A percentile compares a stretch with the other conserved stretches of the same genome.
Conservation (phyloP, 148 eudicot genomes). For the Dysphania ambrosioides region DNA sequence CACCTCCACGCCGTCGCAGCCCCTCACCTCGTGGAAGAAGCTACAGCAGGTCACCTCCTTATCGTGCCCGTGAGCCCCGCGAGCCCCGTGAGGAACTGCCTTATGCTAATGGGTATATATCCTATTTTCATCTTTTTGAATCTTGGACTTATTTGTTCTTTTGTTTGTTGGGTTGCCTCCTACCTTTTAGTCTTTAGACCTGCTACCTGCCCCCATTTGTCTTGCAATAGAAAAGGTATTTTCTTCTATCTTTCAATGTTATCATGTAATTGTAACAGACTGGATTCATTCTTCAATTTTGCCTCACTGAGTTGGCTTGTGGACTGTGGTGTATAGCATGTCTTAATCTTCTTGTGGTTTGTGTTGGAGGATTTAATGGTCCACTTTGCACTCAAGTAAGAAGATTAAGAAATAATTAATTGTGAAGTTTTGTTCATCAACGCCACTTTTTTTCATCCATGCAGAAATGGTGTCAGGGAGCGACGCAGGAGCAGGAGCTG, state of each 20-base stretch:
- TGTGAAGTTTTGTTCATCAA: not conserved
- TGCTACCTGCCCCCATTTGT: not conserved
- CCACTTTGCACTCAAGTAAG: not conserved
- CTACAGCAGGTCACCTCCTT: constrained; percentile 76
- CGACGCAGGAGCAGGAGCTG: constrained; percentile 94
- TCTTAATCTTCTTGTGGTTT: too few relatives aligned
- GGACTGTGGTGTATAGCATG: not conserved
- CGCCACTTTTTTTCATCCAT: not conserved
- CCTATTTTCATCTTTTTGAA: not conserved
- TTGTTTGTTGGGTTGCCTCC: not conserved
- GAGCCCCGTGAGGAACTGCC: constrained; percentile 83
- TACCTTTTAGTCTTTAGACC: not conserved
- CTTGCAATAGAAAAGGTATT: too few relatives aligned
- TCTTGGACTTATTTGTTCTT: too few relatives aligned
- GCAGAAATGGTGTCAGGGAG: constrained; percentile 78
- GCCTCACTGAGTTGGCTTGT: not conserved
- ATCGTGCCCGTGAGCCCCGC: constrained; percentile 91
- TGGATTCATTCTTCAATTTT: not conserved
- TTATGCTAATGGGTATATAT: constrained; percentile 75
- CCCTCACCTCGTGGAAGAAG: constrained; percentile 84
- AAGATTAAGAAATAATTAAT: not conserved
- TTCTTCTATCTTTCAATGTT: too few relatives aligned
- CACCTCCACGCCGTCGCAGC: constrained; percentile 93
- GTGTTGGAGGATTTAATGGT: too few relatives aligned
- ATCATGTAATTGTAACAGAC: too few relatives aligned